Base-by-base conservation (phyloP, 1,139 yeast genomes). In the Yamadazyma aaseri region DNA sequence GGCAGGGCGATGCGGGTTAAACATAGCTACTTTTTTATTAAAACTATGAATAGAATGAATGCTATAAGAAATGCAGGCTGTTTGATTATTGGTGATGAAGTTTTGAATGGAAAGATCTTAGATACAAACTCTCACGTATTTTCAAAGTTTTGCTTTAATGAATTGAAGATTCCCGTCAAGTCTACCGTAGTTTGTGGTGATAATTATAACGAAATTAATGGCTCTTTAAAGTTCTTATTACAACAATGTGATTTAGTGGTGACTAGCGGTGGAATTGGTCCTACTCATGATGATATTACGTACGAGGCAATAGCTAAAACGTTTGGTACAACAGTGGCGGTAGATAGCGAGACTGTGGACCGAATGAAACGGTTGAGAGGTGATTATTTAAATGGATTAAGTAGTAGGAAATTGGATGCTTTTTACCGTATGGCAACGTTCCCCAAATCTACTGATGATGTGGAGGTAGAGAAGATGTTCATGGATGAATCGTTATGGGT, bases 281-380 rank as follows among this genome's bases (percentile, higher is more conserved):
- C 95, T 3, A 87, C 96, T 0, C 95, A 86, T 49, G 96, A 86
- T 53, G 96, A 86, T 54, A 81, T 86, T 38, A 86, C 95, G 0
- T 86, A 87, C 55, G 79, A 78, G 33, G 72, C 83, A 5, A 55
- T 86, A 11, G 85, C 89, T 2, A 73, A 71, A 43, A 83, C 85
- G 14, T 86, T 69, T 49, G 59, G 59, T 2, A 56, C 83, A 8
- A 72, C 72, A 0, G 61, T 80, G 38, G 57, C 56, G 26, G 52
- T 81, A 13, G 81, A 86, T 54, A 53, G 62, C 20, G 79, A 71
- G 24, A 79, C 86, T 3, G 81, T 75, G 13, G 67, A 60, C 3
- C 63, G 79, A 40, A 86, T 86, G 95, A 61, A 67, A 15, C 45
- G 49, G 13, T 55, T 79, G 14, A 66, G 73, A 12, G 50, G 76